phyloP scores from a whole-genome alignment of 2,329 filamentous ascomycete species.

The Hymenoscyphus salicellus region DNA sequence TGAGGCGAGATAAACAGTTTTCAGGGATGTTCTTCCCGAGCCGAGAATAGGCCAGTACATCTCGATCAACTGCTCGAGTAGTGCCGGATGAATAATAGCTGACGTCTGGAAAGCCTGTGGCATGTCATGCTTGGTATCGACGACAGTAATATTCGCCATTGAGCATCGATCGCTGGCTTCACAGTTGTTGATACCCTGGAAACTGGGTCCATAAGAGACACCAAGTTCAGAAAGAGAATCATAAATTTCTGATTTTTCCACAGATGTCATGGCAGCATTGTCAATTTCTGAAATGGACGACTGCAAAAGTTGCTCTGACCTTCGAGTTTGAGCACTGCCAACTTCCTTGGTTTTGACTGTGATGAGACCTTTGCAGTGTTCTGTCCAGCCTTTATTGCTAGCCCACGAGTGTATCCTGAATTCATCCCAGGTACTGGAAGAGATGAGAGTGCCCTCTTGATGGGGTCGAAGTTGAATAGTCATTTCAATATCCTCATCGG shows the following conservation, averaged over 20 bases:
- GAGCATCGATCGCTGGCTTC: conserved; percentile 38
- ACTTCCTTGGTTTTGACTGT: conserved; percentile 41
- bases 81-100: conserved; percentile 45
- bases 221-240: conserved; percentile 46
- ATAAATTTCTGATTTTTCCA: conserved; percentile 45
- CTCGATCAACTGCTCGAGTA: conserved; percentile 48
- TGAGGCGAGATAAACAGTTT: conserved; percentile 45
- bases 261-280: conserved; percentile 26
- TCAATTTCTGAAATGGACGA: conserved; percentile 36
- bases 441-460: conserved; percentile 41
- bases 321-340: conserved; percentile 22
- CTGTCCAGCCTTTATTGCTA: conserved; percentile 52
- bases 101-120: conserved; percentile 42
- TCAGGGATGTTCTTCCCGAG: conserved; percentile 34
- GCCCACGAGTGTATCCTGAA: conserved; percentile 57
- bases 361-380: conserved; percentile 55
- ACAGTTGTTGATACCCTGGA: conserved; percentile 50
- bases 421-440: conserved; percentile 50
- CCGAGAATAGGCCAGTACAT: conserved; percentile 41
- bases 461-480: conserved; percentile 47
- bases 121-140: conserved; percentile 47
- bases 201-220: conserved; percentile 49
- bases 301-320: conserved; percentile 27
- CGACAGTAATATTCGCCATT: conserved; percentile 39
- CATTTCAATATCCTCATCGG: conserved; percentile 49